phyloP scores from a whole-genome alignment of 345 rosid genomes.

The Syzygium oleosum region DNA sequence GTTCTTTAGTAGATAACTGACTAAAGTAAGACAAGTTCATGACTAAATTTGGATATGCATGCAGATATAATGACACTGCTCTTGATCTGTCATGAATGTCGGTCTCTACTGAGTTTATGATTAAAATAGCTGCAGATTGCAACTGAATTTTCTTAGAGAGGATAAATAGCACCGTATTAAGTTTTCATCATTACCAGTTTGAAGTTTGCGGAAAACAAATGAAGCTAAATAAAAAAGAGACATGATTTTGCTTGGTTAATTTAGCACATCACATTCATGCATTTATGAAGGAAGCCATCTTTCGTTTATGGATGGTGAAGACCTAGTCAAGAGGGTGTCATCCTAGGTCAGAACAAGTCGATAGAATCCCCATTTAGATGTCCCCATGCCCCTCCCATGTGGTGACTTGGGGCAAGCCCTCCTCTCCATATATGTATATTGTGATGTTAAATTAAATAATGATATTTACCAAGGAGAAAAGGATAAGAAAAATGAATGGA shows the following conservation, averaged over 20 bases:
- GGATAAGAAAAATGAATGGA: not conserved
- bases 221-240: not conserved
- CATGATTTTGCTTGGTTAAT: not conserved
- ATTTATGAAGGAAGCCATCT: not conserved
- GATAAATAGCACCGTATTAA: not conserved
- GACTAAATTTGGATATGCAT: not conserved
- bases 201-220: not conserved
- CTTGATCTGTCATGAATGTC: not conserved
- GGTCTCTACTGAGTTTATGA: not conserved
- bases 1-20: not conserved
- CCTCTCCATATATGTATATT: not conserved
- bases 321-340: not conserved
- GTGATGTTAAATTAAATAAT: not conserved
- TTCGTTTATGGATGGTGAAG: not conserved
- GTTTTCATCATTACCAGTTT: not conserved
- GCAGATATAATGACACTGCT: not conserved
- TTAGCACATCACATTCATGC: not conserved
- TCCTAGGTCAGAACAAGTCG: not conserved
- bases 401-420: not conserved
- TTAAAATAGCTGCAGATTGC: not conserved
- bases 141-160: not conserved
- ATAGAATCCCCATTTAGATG: not conserved
- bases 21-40: not conserved
- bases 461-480: not conserved
- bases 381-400: not conserved